Evolutionary conservation across 2,329 filamentous ascomycete species (phyloP), one percentile per base, ranked within the genome.

Genomic region (Venturia oleaginea): DNA sequence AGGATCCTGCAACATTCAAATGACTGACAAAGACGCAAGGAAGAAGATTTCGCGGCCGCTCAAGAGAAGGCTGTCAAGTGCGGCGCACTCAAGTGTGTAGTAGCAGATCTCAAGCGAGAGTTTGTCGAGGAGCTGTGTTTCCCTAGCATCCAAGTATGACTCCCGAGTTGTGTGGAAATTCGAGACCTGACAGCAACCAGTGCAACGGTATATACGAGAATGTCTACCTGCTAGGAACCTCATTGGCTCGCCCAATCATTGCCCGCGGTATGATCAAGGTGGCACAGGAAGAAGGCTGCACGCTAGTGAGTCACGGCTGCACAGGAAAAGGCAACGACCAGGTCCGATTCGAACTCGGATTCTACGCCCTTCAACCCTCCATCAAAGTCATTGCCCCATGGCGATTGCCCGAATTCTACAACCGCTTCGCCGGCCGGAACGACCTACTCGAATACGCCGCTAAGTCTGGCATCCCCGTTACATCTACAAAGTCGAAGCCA

Each of bases 61-160:
- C 84, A 88, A 77, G 82, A 83, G 73, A 92, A 92, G 83, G 88
- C 88, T 64, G 72, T 85, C 67, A 83, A 83, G 76, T 84, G 90
- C 68, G 88, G 88, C 71, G 88, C 88, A 27, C 79, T 83, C 77
- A 83, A 84, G 78, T 84, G 87, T 75, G 76, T 81, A 73, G 78
- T 83, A 65, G 77, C 80, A 68, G 84, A 94, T 74, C 81, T 93
- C 64, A 84, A 86, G 71, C 81, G 81, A 70, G 87, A 91, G 76
- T 92, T 94, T 72, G 84, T 94, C 69, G 88, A 92, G 70, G 84
- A 93, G 79, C 82, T 94, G 55, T 88, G 87, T 80, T 92, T 87
- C 83, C 87, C 84, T 62, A 90, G 90, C 67, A 84, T 94, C 68
- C 88, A 91, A 76, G 46, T 51, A 51, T 27, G 22, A 24, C 46